Base-by-base conservation (phyloP, 495 filamentous ascomycete species). In the Hypoxylon subgilvum region DNA sequence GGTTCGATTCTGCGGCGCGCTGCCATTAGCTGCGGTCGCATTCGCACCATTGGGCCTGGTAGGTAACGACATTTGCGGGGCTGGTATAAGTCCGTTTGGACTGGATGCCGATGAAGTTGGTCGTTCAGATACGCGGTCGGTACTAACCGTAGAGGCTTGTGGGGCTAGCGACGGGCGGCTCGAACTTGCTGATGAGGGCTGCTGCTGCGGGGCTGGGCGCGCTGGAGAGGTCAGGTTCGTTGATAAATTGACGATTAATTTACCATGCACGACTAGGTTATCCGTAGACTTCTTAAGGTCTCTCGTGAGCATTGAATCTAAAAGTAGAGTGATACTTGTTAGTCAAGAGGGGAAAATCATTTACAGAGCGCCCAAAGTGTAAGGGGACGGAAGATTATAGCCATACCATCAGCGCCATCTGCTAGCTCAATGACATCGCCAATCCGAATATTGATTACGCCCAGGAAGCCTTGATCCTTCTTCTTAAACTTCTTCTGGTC, bases 401-500 rank as follows among this genome's bases (percentile, higher is more conserved):
- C 78, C 84, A 60, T 84, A 98, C 94, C 92, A 78, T 98, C 94
- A 52, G 90, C 89, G 34, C 91, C 92, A 58, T 88, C 83, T 48
- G 87, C 85, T 55, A 98, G 73, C 70, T 97, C 94, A 44, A 98
- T 89, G 30, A 92, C 88, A 79, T 91, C 89, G 52, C 94, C 95
- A 49, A 97, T 88, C 45, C 91, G 88, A 52, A 97, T 88, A 71
- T 98, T 98, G 63, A 98, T 96, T 30, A 98, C 94, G 30, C 94
- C 94, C 16, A 98, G 83, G 65, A 98, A 98, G 1, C 94, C 94
- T 71, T 98, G 94, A 66, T 97, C 94, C 89, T 97, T 98, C 83
- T 98, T 98, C 79, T 98, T 98, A 79, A 97, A 98, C 74, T 98
- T 98, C 80, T 97, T 97, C 73, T 98, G 94, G 71, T 98, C 94